Evolutionary conservation across 2,329 filamentous ascomycete species (phyloP), one percentile per base, ranked within the genome.

Genomic region (Colletotrichum chlorophyti): DNA sequence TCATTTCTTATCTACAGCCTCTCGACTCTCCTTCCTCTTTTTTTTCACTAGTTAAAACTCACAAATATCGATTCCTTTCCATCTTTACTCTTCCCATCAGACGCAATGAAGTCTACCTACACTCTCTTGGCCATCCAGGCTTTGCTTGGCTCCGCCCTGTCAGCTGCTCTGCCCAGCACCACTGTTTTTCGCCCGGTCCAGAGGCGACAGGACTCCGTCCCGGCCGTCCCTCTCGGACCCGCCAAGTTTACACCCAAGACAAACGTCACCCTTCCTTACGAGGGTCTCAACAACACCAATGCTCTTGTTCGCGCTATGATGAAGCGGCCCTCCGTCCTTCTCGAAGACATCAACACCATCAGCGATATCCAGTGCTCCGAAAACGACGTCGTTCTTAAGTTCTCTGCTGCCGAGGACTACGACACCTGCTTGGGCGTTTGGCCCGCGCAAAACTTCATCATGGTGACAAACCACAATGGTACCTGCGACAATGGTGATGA

Each of bases 391-490:
- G 50, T 59, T 17, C 59, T 66, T 12, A 53, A 53, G 11, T 67
- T 67, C 29, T 37, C n/a, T 15, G 48, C 43, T 17, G 17, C 47
- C 12, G 53, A 57, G 4, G 58, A 51, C 15, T 65, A 64, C 55
- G 37, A 49, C 15, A 58, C 65, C 15, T 63, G 62, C 7, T 43
- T 67, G 24, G 29, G 38, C 2, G n/a, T 57, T 34, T 67, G 65
- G 65, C 41, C 45, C 6, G n/a, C 49, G 3, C 46, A 59, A 5
- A 38, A 60, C 40, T 63, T 79, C 24, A 66, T 76, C 29, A 61
- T 79, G 31, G 69, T 79, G 55, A 79, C 76, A 10, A 78, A 76
- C 65, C 71, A 78, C 63, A 53, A 72, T 15, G 74, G 74, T 21
- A 68, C 73, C 52, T 78, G 76, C 57, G 74, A 77, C 54, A 60